Conservation (phyloP, 345 rosid species). For the Excoecaria agallocha region DNA sequence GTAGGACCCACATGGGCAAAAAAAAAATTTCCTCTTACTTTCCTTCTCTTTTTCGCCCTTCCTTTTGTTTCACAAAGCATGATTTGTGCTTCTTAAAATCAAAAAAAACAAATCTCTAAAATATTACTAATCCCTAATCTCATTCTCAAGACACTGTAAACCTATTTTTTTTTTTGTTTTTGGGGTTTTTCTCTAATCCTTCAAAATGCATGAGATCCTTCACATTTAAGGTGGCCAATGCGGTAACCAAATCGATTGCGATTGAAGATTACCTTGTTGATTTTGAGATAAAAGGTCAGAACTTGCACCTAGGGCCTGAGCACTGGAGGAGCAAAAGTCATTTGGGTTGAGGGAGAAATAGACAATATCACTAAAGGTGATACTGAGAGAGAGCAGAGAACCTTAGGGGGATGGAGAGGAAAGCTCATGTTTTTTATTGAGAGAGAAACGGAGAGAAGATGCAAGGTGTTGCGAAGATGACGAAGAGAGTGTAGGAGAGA, state of each 20-base stretch:
- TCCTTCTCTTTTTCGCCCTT: no score
- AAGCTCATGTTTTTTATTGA: constrained; percentile 66
- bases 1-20: no score
- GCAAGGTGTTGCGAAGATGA: constrained; percentile 23
- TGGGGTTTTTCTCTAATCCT: no score
- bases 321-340: constrained; percentile 15
- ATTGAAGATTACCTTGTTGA: background rate
- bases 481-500: constrained; percentile 20
- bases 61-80: no score
- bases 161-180: no score
- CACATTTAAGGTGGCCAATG: no score
- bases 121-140: no score
- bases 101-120: no score
- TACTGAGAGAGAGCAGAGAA: constrained; percentile 54
- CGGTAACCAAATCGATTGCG: background rate
- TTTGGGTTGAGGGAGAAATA: constrained; percentile 44
- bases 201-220: no score
- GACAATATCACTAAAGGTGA: constrained; percentile 65
- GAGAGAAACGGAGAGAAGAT: constrained; percentile 51
- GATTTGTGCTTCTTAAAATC: no score
- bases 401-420: constrained; percentile 37
- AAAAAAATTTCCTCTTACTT: no score
- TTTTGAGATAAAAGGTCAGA: background rate
- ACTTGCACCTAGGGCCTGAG: background rate
- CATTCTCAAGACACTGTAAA: no score